Percentiles rank a stretch among this genome's conserved stretches.
phyloP scores from a whole-genome alignment of 2,329 filamentous ascomycete genomes.

The Ophiostoma angusticollis region DNA sequence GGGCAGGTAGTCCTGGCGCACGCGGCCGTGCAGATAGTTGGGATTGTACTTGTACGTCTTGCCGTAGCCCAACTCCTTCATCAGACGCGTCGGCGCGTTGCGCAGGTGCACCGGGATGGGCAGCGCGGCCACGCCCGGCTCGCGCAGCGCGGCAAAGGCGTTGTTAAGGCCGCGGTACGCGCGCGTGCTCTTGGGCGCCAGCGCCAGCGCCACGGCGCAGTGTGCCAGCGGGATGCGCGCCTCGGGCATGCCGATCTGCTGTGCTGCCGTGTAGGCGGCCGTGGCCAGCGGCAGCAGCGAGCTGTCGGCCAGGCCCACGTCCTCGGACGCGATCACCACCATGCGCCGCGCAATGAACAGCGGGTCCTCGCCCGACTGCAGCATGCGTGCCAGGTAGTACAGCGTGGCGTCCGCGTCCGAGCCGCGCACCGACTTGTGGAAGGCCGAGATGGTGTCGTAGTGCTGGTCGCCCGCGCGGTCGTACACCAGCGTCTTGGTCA shows the following conservation, averaged over 20 bases:
- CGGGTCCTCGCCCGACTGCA: slow-evolving; percentile 87
- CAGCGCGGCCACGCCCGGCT: slow-evolving; percentile 70
- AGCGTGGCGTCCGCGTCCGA: slow-evolving; percentile 75
- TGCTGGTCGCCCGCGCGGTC: slow-evolving; percentile 92
- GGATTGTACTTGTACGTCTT: slow-evolving; percentile 95
- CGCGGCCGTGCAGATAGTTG: slow-evolving; percentile 68
- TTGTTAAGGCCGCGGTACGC: slow-evolving; percentile 74
- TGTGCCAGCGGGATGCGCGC: slow-evolving; percentile 87
- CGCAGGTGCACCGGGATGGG: slow-evolving; percentile 78
- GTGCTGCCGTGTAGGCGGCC: slow-evolving; percentile 71
- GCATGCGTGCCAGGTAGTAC: slow-evolving; percentile 93
- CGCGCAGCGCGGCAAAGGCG: slow-evolving; percentile 63
- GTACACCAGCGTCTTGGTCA: slow-evolving; percentile 90
- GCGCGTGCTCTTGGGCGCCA: slow-evolving; percentile 76
- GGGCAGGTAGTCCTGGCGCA: slow-evolving; percentile 84
- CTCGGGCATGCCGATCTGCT: slow-evolving; percentile 92
- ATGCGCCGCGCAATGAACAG: slow-evolving; percentile 85
- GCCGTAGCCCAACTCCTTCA: slow-evolving; percentile 87
- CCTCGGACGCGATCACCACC: slow-evolving; percentile 89
- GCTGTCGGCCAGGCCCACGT: slow-evolving; percentile 83
- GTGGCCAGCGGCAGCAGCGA: slow-evolving; percentile 72
- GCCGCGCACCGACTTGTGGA: slow-evolving; percentile 90
- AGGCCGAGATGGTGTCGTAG: slow-evolving; percentile 93
- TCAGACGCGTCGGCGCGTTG: slow-evolving; percentile 82
- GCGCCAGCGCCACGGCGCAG: slow-evolving; percentile 64